Conservation (phyloP, 441 rosid genomes). For the Bruguiera hainesii region DNA sequence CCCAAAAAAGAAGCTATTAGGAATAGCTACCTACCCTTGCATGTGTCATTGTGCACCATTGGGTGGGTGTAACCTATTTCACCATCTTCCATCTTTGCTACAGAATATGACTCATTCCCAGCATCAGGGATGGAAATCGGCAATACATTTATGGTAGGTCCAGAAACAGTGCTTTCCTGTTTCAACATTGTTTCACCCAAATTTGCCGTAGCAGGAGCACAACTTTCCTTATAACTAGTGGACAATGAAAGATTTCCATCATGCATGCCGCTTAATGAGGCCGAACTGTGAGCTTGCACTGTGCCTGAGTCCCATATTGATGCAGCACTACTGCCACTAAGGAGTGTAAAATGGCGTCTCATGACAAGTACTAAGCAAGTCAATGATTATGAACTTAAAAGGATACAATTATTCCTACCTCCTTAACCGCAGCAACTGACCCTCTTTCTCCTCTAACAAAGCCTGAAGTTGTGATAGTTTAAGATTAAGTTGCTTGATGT, state of each 20-base stretch:
- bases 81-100: constrained; percentile 22
- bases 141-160: constrained; percentile 24
- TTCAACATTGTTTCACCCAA: constrained; percentile 21
- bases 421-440: constrained; percentile 38
- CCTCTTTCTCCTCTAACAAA: constrained; percentile 57
- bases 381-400: constrained; percentile 7
- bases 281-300: constrained; percentile 30
- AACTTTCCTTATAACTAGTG: constrained; percentile 27
- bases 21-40: constrained; percentile 30
- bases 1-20: constrained; percentile 5
- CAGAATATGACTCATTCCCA: constrained; percentile 31
- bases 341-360: constrained; percentile 16
- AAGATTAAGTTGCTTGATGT: constrained; percentile 51
- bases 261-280: constrained; percentile 27
- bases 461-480: constrained; percentile 65
- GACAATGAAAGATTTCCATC: constrained; percentile 32
- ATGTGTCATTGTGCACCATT: constrained; percentile 19
- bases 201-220: constrained; percentile 21
- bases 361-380: constrained; percentile 8
- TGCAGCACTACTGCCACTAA: constrained; percentile 35
- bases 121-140: constrained; percentile 14
- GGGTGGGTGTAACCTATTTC: constrained; percentile 27
- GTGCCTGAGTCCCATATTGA: constrained; percentile 23
- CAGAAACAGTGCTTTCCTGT: constrained; percentile 26
- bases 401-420: constrained; percentile 35